Base-by-base conservation (phyloP, 2,329 filamentous ascomycete species). In the Clonostachys chloroleuca region DNA sequence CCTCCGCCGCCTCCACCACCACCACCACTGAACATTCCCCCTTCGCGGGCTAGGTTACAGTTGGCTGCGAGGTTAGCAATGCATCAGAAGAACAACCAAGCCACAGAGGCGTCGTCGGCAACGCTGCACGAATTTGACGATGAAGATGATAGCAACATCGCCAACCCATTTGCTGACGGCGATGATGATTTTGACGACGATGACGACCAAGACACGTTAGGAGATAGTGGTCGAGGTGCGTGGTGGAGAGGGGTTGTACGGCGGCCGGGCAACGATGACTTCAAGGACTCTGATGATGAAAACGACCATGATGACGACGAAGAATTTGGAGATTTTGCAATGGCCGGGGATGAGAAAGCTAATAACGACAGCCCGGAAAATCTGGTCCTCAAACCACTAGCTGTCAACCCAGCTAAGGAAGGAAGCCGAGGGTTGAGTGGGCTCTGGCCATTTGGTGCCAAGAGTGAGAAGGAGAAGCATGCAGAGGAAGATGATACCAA, bases 21-120 rank as follows among this genome's bases (percentile, higher is more conserved):
- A 18, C 85, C 88, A 34, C 89, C 91, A 12, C 74, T 96, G 59
- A 94, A 92, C 63, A 84, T 92, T 35, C 85, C 88, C 1, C 92
- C 92, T 3, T 95, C 90, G 8, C 83, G 92, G 45, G 92, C 92
- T 8, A 83, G 92, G 44, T 78, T 90, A 47, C 90, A 95, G 65
- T 80, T 97, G n/a, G 92, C 91, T n/a, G 88, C 89, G 12, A 83
- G 92, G 12, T 77, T 97, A 59, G 81, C 89, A 3, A 81, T 87
- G 67, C 87, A 89, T 54, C 81, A 84, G 55, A 86, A 89, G 64
- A 81, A 82, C 34, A 73, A 67, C 42, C 68, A 72, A 18, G 68
- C 74, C 6, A 66, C 72, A 20, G 68, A 71, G 16, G 69, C 77
- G 6, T 71, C 75, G 12, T 70, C 68, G 2, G 58, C 74, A 2